Conservation (phyloP, 768 basidiomycete genomes). For the Xerocomellus intermedius region DNA sequence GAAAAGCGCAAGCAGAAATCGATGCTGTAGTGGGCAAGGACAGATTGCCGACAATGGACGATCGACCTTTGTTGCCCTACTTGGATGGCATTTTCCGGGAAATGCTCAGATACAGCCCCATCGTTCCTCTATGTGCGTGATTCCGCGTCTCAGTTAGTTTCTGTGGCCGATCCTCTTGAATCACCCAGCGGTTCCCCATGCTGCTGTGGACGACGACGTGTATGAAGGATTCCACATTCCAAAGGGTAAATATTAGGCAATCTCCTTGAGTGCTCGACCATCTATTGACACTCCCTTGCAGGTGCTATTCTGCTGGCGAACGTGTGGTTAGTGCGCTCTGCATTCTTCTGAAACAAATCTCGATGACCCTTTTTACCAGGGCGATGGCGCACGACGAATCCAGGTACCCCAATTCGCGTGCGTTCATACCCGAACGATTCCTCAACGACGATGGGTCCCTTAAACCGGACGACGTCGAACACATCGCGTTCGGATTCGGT, state of each 20-base stretch:
- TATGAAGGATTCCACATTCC: constrained; percentile 51
- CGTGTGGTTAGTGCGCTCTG: background rate
- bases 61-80: constrained; percentile 9
- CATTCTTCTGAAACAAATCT: background rate
- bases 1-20: constrained; percentile 4
- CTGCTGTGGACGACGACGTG: constrained; percentile 36
- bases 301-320: constrained; percentile 9
- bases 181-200: constrained; percentile 26
- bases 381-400: constrained; percentile 15
- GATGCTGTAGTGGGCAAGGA: constrained; percentile 1
- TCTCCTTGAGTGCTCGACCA: too few species aligned
- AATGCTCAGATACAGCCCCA: background rate
- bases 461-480: constrained; percentile 1
- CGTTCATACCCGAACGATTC: constrained; percentile 41
- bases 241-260: constrained; percentile 13
- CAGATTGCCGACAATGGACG: too few species aligned
- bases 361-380: background rate
- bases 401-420: constrained; percentile 35
- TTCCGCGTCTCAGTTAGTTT: background rate
- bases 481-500: constrained; percentile 21
- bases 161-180: background rate
- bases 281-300: background rate
- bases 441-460: constrained; percentile 25
- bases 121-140: constrained; percentile 4
- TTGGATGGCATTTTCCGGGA: constrained; percentile 10